A percentile compares a stretch with the other conserved stretches of the same genome.
These are phyloP conservation scores for Carex littledalei DNA, from an alignment of 176 grass and related monocot species.

Conservation along the genomic window DNA sequence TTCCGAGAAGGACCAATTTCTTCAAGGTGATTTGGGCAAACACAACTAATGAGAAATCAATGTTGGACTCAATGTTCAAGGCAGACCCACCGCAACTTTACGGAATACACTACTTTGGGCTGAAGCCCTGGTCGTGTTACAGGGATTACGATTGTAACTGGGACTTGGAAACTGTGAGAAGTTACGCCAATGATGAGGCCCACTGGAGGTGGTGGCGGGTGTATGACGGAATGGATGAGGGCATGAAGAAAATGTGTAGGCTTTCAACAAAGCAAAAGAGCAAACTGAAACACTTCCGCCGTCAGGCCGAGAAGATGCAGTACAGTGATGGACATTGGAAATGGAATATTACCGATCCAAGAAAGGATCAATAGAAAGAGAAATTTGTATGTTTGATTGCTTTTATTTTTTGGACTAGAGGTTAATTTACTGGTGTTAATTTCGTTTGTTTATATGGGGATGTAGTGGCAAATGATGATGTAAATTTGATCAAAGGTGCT, in stretches of 20 bases:
- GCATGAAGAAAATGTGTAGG: conserved; percentile 38
- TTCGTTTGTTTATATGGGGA: neutral
- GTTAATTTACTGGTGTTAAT: neutral
- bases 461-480: neutral
- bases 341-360: conserved; percentile 51
- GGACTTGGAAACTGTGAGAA: conserved; percentile 48
- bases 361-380: conserved; percentile 21
- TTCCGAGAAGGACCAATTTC: conserved; percentile 71
- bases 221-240: conserved; percentile 63
- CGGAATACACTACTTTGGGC: conserved; percentile 67
- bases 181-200: conserved; percentile 66
- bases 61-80: conserved; percentile 52
- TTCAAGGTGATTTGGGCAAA: conserved; percentile 76
- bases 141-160: conserved; percentile 93
- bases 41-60: conserved; percentile 41
- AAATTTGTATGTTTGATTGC: neutral
- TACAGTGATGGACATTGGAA: conserved; percentile 64
- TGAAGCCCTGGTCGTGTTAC: conserved; percentile 85
- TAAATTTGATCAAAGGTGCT: neutral
- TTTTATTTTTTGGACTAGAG: neutral
- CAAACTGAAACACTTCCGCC: conserved; percentile 39
- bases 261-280: conserved; percentile 45
- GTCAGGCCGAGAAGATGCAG: conserved; percentile 30
- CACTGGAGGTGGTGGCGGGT: conserved; percentile 72
- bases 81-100: conserved; percentile 59